Evolutionary conservation across 108 stramenopile genomes (phyloP).

Genomic region (Mediolabrus comicus): DNA sequence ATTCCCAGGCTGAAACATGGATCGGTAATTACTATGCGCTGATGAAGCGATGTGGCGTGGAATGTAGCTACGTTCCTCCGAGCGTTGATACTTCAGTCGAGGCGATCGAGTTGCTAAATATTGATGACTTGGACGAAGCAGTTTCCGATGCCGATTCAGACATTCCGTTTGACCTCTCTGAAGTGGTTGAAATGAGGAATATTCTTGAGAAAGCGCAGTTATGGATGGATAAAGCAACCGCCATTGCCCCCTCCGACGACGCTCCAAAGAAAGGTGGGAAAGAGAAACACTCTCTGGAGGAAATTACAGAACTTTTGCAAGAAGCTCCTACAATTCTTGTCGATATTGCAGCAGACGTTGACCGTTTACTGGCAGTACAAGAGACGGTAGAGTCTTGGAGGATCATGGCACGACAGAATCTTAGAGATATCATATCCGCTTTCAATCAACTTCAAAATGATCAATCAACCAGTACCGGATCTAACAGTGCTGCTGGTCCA

Average conservation of each 20-base stretch:
- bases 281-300: constrained; percentile 36
- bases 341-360: constrained; percentile 48
- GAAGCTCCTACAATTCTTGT: constrained; percentile 56
- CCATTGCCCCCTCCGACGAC: constrained; percentile 47
- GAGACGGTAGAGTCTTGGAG: constrained; percentile 50
- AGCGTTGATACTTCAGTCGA: background rate
- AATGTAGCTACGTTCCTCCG: constrained; percentile 31
- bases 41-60: constrained; percentile 46
- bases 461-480: background rate
- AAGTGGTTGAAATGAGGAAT: constrained; percentile 52
- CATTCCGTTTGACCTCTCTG: constrained; percentile 65
- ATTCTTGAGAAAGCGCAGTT: constrained; percentile 35
- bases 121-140: constrained; percentile 44
- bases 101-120: constrained; percentile 6
- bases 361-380: constrained; percentile 49
- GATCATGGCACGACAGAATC: constrained; percentile 33
- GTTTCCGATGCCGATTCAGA: constrained; percentile 53
- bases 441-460: constrained; percentile 49
- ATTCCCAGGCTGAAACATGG: constrained; percentile 70
- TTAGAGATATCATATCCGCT: constrained; percentile 53
- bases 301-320: constrained; percentile 54
- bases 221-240: constrained; percentile 53
- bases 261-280: constrained; percentile 36
- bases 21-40: constrained; percentile 47
- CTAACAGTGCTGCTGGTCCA: background rate